Conservation (phyloP, 2,329 filamentous ascomycete species). For the Calonectria naviculata region DNA sequence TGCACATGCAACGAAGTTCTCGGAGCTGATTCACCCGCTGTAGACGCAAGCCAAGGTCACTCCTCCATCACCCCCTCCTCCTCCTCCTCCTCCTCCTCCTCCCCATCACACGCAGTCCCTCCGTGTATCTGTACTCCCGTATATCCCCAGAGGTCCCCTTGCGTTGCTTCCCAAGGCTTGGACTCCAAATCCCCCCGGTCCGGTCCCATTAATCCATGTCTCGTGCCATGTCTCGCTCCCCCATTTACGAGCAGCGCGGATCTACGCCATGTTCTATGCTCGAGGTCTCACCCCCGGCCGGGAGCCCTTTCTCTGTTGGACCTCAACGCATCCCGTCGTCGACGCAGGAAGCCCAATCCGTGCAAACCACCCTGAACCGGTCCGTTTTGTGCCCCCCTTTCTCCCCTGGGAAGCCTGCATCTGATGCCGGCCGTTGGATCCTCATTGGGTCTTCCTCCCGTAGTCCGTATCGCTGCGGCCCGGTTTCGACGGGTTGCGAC, state of each 20-base stretch:
- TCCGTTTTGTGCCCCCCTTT: background rate
- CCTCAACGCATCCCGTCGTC: background rate
- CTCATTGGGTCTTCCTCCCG: conserved; percentile 6
- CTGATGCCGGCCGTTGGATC: background rate
- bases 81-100: background rate
- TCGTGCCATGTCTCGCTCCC: background rate
- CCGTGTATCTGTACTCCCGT: background rate
- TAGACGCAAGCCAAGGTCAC: background rate
- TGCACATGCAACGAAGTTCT: background rate
- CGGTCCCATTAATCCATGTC: background rate
- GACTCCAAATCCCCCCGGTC: background rate
- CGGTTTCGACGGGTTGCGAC: background rate
- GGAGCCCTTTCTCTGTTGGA: background rate
- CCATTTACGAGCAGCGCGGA: background rate
- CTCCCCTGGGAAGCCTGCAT: background rate
- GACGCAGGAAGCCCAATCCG: background rate
- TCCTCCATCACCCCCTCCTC: background rate
- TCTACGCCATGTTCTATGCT: background rate
- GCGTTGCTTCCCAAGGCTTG: background rate
- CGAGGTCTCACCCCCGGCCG: background rate
- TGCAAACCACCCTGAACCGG: background rate
- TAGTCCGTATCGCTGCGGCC: background rate
- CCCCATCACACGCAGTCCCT: background rate
- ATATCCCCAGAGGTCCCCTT: background rate
- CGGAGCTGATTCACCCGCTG: background rate